Conservation (phyloP, 129 eudicot species). For the Scalesia atractyloides region DNA sequence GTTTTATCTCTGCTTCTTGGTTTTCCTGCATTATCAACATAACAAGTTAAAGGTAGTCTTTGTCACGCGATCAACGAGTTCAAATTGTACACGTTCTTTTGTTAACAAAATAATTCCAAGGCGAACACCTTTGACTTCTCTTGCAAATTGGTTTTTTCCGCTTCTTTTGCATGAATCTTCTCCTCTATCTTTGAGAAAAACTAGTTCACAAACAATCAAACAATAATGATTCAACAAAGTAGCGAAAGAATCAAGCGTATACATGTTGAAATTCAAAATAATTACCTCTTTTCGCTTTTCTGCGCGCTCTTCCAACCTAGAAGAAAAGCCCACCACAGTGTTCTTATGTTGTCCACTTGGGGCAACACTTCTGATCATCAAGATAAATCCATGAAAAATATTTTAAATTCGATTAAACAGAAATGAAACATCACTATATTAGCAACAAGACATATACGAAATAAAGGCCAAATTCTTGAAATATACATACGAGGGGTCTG, state of each 20-base stretch:
- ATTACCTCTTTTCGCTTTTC: constrained; percentile 87
- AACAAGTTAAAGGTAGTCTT: constrained; percentile 4
- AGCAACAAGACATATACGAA: constrained; percentile 16
- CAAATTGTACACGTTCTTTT: neutral
- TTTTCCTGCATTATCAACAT: constrained; percentile 55
- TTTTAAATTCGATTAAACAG: constrained; percentile 3
- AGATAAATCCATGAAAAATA: constrained; percentile 6
- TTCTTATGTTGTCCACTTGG: constrained; percentile 50
- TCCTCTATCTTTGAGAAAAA: constrained; percentile 70
- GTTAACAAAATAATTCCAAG: constrained; percentile 11
- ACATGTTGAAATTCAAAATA: neutral
- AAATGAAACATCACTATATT: constrained; percentile 9
- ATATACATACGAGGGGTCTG: constrained; percentile 53
- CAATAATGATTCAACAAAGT: neutral
- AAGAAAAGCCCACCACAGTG: constrained; percentile 59
- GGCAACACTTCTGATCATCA: constrained; percentile 44
- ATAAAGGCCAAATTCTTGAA: constrained; percentile 14
- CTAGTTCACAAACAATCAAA: constrained; percentile 40
- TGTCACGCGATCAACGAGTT: neutral
- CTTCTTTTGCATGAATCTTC: constrained; percentile 47
- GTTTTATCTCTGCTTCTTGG: constrained; percentile 90
- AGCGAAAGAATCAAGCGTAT: neutral
- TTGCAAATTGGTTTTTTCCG: constrained; percentile 39
- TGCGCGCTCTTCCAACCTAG: constrained; percentile 87
- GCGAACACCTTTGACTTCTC: constrained; percentile 75